A percentile compares a stretch with the other conserved stretches of the same genome.
Evolutionary conservation across 805 yeast species (phyloP).

Genomic region (Candida vartiovaarae): DNA sequence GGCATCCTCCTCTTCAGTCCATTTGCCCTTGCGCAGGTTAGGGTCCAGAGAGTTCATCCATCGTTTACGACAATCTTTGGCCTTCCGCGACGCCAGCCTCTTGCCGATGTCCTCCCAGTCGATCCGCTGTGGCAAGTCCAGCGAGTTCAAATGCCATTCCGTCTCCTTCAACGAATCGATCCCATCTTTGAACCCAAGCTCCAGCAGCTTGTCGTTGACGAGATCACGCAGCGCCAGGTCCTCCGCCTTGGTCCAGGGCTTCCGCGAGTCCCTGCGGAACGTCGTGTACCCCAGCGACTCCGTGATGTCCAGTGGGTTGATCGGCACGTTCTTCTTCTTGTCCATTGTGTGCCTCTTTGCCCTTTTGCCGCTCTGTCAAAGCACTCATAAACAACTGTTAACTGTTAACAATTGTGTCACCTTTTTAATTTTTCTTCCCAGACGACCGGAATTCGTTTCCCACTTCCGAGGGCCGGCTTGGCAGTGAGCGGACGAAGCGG

Average conservation of each 20-base stretch:
- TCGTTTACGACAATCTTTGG: constrained; percentile 80
- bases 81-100: constrained; percentile 46
- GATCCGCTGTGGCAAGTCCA: constrained; percentile 28
- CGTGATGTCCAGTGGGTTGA: constrained; percentile 44
- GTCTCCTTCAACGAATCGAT: constrained; percentile 23
- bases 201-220: constrained; percentile 31
- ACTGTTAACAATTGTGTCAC: no score
- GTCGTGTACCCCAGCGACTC: constrained; percentile 72
- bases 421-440: no score
- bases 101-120: constrained; percentile 59
- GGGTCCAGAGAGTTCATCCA: constrained; percentile 89
- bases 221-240: constrained; percentile 46
- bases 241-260: constrained; percentile 73
- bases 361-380: no score
- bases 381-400: no score
- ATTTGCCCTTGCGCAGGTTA: constrained; percentile 69
- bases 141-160: constrained; percentile 20
- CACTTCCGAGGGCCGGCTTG: no score
- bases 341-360: constrained; percentile 3
- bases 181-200: constrained; percentile 30
- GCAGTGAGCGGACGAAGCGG: no score
- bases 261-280: constrained; percentile 52
- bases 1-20: constrained; percentile 80
- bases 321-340: constrained; percentile 22
- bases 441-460: no score